A percentile compares a stretch with the other conserved stretches of the same genome.
These are phyloP conservation scores for Aspergillus pseudoglaucus DNA, from an alignment of 2,329 filamentous ascomycete genomes.

Conservation along the genomic window DNA sequence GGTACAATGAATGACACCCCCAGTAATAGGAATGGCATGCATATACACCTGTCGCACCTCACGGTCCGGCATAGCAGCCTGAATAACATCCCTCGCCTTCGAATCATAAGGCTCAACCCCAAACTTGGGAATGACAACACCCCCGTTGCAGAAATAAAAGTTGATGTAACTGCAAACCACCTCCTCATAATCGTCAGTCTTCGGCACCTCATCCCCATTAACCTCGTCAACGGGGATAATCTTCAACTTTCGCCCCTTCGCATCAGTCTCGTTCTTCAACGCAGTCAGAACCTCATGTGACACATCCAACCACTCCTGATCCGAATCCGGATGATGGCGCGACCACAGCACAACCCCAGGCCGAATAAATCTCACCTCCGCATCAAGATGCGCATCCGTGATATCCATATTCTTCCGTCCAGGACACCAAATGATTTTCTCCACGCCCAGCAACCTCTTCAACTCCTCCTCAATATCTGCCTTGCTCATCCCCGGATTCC, in stretches of 20 bases:
- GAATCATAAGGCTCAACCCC: slow-evolving; percentile 16
- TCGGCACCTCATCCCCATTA: slow-evolving; percentile 3
- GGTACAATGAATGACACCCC: slow-evolving; percentile 25
- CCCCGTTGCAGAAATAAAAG: slow-evolving; percentile 24
- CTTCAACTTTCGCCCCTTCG: slow-evolving; percentile 16
- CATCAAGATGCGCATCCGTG: slow-evolving; percentile 25
- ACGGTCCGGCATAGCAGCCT: slow-evolving; percentile 16
- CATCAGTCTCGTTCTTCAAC: slow-evolving; percentile 14
- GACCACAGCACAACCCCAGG: slow-evolving; percentile 20
- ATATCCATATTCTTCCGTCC: slow-evolving; percentile 19
- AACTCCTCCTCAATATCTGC: slow-evolving; percentile 18
- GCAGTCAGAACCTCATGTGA: slow-evolving; percentile 14
- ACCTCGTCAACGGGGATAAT: slow-evolving; percentile 20
- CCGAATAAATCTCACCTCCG: slow-evolving; percentile 18
- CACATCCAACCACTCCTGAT: slow-evolving; percentile 12
- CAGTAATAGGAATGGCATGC: slow-evolving; percentile 20
- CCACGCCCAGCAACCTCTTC: slow-evolving; percentile 17
- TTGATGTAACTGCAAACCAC: slow-evolving; percentile 22
- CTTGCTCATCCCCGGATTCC: slow-evolving; percentile 19
- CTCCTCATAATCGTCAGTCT: slow-evolving; percentile 7
- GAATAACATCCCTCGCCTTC: slow-evolving; percentile 15
- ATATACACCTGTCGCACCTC: slow-evolving; percentile 19
- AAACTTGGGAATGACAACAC: slow-evolving; percentile 22
- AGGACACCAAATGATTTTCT: slow-evolving; percentile 24
- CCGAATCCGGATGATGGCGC: slow-evolving; percentile 9